Conservation (phyloP, 2,329 filamentous ascomycete genomes). For the Cryphonectria carpinicola region DNA sequence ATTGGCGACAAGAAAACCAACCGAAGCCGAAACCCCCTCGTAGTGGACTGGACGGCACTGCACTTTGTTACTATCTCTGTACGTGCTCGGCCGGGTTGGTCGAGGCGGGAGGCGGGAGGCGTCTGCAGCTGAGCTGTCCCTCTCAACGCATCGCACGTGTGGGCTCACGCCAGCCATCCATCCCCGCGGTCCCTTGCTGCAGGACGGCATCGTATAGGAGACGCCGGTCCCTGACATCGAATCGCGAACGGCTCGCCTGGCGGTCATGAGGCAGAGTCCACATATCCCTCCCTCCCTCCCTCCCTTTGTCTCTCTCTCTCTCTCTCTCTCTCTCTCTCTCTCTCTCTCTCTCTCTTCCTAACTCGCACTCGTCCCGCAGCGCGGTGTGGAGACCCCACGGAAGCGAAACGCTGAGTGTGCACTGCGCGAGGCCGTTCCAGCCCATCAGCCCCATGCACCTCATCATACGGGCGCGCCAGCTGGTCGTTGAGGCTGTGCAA, state of each 20-base stretch:
- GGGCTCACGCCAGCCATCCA: not conserved
- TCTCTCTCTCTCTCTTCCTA: not conserved
- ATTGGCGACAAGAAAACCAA: not conserved
- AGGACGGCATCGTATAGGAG: not conserved
- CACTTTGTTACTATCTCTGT: not conserved
- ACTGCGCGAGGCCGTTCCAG: conserved; percentile 1
- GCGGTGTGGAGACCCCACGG: conserved; percentile 14
- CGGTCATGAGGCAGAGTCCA: not conserved
- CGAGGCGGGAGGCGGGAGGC: not conserved
- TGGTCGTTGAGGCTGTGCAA: conserved; percentile 27
- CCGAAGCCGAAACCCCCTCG: conserved; percentile 11
- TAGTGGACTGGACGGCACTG: conserved; percentile 1
- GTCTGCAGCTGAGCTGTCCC: not conserved
- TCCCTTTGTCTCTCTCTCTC: not conserved
- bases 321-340: not conserved
- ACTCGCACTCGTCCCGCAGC: not conserved
- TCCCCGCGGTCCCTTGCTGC: not conserved
- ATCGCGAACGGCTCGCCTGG: conserved; percentile 11
- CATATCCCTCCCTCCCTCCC: not conserved
- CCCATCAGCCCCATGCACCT: conserved; percentile 10
- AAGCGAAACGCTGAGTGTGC: conserved; percentile 11
- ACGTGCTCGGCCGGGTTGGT: not conserved
- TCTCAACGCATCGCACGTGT: not conserved
- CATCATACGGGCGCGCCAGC: conserved; percentile 19
- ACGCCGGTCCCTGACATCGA: conserved; percentile 14